Evolutionary conservation across 306 rosid species (phyloP).

Genomic region (Sphenostylis stenocarpa): DNA sequence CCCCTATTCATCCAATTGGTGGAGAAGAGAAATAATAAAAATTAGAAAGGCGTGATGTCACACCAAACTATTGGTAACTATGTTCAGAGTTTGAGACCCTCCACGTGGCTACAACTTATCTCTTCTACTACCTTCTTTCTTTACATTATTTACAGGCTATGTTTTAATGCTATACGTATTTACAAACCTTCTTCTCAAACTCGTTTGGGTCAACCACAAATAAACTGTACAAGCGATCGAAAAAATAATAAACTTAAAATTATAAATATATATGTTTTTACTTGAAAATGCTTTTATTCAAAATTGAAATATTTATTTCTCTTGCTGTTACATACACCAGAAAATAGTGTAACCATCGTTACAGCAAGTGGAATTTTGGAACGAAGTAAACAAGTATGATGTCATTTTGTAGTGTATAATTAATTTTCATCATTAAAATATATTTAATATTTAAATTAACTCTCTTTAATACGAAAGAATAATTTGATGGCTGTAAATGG

Average conservation of each 20-base stretch:
- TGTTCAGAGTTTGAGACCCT: not conserved
- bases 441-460: too few relatives aligned
- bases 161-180: not conserved
- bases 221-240: too few relatives aligned
- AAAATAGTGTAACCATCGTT: not conserved
- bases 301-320: not conserved
- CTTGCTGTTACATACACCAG: not conserved
- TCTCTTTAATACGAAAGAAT: too few relatives aligned
- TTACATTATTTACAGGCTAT: not conserved
- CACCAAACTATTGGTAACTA: not conserved
- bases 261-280: not conserved
- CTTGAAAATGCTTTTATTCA: not conserved
- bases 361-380: not conserved
- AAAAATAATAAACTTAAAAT: too few relatives aligned
- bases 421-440: too few relatives aligned
- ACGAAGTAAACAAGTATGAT: not conserved
- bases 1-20: constrained; percentile 7
- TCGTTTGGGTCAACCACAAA: too few relatives aligned
- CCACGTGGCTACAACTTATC: constrained; percentile 30
- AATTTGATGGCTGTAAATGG: too few relatives aligned
- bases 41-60: not conserved
- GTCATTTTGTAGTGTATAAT: too few relatives aligned
- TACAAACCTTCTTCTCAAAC: too few relatives aligned
- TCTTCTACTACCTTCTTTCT: too few relatives aligned
- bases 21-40: not conserved